Evolutionary conservation across 768 basidiomycete species (phyloP), one percentile per base, ranked within the genome.

Genomic region (Suillus placidus): DNA sequence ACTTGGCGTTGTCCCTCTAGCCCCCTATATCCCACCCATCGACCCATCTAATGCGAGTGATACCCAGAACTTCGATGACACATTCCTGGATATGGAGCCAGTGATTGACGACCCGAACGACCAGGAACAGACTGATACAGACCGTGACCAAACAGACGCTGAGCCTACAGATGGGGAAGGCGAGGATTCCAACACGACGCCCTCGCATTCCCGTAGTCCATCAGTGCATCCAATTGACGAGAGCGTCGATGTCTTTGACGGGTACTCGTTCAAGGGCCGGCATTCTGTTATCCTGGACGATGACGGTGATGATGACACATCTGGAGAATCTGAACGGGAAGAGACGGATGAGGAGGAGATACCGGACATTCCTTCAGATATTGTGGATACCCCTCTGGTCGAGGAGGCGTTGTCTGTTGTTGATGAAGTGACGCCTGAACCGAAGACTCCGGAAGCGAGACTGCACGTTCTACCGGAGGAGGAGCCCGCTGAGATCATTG

Each of bases 11-110:
- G 64, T 65, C 57, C 62, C 62, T 64, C 20, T 69, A 94, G 93
- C 95, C 79, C 94, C 94, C 51, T 95, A 95, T 83, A 94, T 95
- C 73, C 94, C 94, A 18, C 91, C 91, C 37, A 93, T 95, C 74
- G 93, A 96, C 75, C 91, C 93, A 26, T 87, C 87, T 51, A 94
- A 97, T 79, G 95, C 95, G 67, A 89, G 90, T 71, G 97, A 99
- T 85, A 96, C 94, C 69, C 93, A 94, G 77, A 98, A 99, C 79
- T 99, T 99, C 77, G 97, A 99, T 77, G 93, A 96, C 68, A 90
- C 93, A 47, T 99, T 97, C 87, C 85, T 99, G 66, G 93, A 93
- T 74, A 97, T 99, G 93, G 90, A 92, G 69, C 94, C 95, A 30
- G 89, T 93, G 57, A 87, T 99, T 67, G 92, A 95, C 68, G 91